phyloP scores from a whole-genome alignment of 1,284 basidiomycete species.

The Ustilago crameri region DNA sequence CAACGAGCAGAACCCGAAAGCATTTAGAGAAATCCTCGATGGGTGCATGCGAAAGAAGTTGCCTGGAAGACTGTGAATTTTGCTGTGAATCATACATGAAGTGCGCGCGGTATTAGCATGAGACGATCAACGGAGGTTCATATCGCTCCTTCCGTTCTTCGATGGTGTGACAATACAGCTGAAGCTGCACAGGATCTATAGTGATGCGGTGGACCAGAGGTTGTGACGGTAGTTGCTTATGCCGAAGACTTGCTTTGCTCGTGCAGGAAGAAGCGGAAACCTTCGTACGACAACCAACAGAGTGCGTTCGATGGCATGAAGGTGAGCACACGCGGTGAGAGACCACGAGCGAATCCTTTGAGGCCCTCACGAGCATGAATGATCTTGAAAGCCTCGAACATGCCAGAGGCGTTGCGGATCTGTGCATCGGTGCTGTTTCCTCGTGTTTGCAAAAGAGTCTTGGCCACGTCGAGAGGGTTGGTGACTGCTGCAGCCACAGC shows the following conservation, averaged over 20 bases:
- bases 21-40: too few relatives aligned
- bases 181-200: slow-evolving; percentile 10
- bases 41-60: neutral
- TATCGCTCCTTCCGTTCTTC: slow-evolving; percentile 1
- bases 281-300: slow-evolving; percentile 80
- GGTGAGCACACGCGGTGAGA: slow-evolving; percentile 90
- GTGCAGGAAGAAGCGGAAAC: slow-evolving; percentile 66
- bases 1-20: neutral
- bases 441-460: slow-evolving; percentile 93
- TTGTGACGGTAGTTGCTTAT: slow-evolving; percentile 3
- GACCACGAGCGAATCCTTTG: slow-evolving; percentile 85
- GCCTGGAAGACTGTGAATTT: slow-evolving; percentile 13
- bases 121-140: neutral
- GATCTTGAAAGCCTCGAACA: slow-evolving; percentile 87
- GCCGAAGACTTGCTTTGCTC: slow-evolving; percentile 46
- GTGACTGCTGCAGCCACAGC: slow-evolving; percentile 94
- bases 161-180: neutral
- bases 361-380: slow-evolving; percentile 87
- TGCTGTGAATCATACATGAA: slow-evolving; percentile 14
- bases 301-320: slow-evolving; percentile 97
- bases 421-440: slow-evolving; percentile 83
- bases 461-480: slow-evolving; percentile 97
- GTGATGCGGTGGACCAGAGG: neutral
- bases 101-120: slow-evolving; percentile 34
- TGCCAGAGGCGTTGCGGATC: slow-evolving; percentile 85